A percentile compares a stretch with the other conserved stretches of the same genome.
phyloP scores from a whole-genome alignment of 192 early-diverging fungal genomes.

The Mortierella antarctica region DNA sequence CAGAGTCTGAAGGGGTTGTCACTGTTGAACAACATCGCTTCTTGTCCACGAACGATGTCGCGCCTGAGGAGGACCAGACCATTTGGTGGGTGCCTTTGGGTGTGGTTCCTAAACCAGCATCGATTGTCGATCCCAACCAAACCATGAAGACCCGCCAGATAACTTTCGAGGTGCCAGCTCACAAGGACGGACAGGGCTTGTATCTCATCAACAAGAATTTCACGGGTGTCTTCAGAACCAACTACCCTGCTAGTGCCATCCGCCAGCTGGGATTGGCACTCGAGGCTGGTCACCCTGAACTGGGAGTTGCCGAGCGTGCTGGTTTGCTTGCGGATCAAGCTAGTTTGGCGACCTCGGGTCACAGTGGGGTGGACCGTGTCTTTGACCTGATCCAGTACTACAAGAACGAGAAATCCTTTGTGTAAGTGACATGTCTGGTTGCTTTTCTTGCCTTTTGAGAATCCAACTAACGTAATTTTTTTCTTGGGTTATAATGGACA shows the following conservation, averaged over 20 bases:
- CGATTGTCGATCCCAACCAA: constrained; percentile 44
- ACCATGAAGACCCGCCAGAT: constrained; percentile 63
- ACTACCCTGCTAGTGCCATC: constrained; percentile 71
- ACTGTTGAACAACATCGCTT: constrained; percentile 88
- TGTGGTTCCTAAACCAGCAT: constrained; percentile 50
- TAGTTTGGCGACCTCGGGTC: constrained; percentile 80
- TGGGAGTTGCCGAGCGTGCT: constrained; percentile 77
- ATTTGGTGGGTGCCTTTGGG: constrained; percentile 91
- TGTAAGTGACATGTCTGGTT: constrained; percentile 17
- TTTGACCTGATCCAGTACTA: constrained; percentile 82
- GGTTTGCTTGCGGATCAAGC: constrained; percentile 88
- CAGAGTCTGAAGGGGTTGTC: constrained; percentile 64
- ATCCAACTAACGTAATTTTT: no score
- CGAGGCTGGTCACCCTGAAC: constrained; percentile 48
- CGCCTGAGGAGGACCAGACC: constrained; percentile 81
- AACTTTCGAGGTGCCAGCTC: constrained; percentile 58
- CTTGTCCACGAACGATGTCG: constrained; percentile 84
- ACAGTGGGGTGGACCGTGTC: constrained; percentile 75
- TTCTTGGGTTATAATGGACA: no score
- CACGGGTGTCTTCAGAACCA: constrained; percentile 89
- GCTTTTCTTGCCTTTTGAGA: background rate
- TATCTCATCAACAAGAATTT: constrained; percentile 88
- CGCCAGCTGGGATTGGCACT: constrained; percentile 64
- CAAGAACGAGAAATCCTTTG: constrained; percentile 83
- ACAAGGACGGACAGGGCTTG: constrained; percentile 30